Base-by-base conservation (phyloP, 2,329 filamentous ascomycete species). In the Scedosporium minutisporum region DNA sequence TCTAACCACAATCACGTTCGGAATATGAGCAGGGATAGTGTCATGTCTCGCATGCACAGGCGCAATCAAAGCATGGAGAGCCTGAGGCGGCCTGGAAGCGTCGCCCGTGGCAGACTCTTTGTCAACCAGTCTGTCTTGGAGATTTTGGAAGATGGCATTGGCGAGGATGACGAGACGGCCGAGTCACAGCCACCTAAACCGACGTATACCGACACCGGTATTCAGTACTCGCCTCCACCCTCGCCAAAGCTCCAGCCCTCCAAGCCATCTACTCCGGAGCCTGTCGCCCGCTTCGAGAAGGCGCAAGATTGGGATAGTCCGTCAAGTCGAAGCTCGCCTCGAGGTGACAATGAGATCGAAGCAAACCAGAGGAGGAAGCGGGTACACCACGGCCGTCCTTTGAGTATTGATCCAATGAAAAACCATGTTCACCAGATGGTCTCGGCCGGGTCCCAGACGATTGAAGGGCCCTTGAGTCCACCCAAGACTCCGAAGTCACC, bases 191-290 rank as follows among this genome's bases (percentile, higher is more conserved):
- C 69, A 7, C 68, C 70, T 12, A 77, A 76, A 63, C 71, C 76
- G 44, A 76, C 80, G 64, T 96, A 95, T 76, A 82, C 84, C 46
- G 90, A 96, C 69, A 83, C 82, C n/a, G 90, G 87, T 3, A 81
- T 91, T 38, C 93, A 97, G 72, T 95, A 84, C 69, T 95, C 91
- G 41, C 92, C 91, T 57, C 91, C 91, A 1, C 82, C 88, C 3
- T 96, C 91, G 2, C 91, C 91, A 1, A 80, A 78, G 67, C 63
- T 80, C 4, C 65, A 70, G 9, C 72, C 78, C 0, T 67, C 67
- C 58, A 77, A 78, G 66, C 71, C 76, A 16, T 68, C 75, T 16
- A 76, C 75, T 1, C 75, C 77, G 2, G 80, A 83, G 63, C 77
- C 78, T 4, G 59, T 65, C 44, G 18, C 69, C 64, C 59, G 68